Base-by-base conservation (phyloP, 495 filamentous ascomycete genomes). In the Talaromyces thailandensis region DNA sequence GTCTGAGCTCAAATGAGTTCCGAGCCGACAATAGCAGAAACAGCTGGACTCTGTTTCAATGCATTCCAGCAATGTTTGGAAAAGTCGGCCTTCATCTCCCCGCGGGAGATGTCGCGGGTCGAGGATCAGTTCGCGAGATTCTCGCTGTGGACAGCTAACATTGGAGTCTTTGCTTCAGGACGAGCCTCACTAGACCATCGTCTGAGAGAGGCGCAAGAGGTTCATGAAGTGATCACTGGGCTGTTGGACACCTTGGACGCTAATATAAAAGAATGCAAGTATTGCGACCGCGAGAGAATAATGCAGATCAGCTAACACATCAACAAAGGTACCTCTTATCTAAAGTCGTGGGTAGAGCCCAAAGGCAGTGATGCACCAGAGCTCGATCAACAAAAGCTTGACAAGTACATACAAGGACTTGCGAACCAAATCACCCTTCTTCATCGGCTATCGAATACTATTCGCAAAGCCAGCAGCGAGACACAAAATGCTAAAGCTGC, bases 381-480 rank as follows among this genome's bases (percentile, higher is more conserved):
- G 11, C 6, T 25, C 7, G 48, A 51, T 51, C n/a, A 25, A 21
- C 18, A 24, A 25, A 51, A 23, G 51, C 51, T 53, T 24, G 51
- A 53, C 21, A 53, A 14, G 23, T 14, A 25, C 4, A 53, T 53
- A 14, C 21, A 53, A 53, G 51, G 51, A 25, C 14, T 53, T 28
- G 51, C 4, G 14, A 53, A 28, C 3, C 51, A 63, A 24, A 56
- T 63, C 18, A 45, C 28, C 32, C 35, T 63, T 11, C 45, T 62
- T 16, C 60, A 62, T n/a, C 60, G 48, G 11, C 16, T 62, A 31
- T 62, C 60, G n/a, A 55, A 62, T 28, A 62, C 60, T 23, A 62
- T 62, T 28, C 60, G 60, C 14, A 55, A 62, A 53, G 60, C 60
- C 25, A 62, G 60, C 45, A 62, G 45, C 29, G 45, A 62, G 55